phyloP scores from a whole-genome alignment of 1,284 basidiomycete genomes.

The Taiwanofungus camphoratus region DNA sequence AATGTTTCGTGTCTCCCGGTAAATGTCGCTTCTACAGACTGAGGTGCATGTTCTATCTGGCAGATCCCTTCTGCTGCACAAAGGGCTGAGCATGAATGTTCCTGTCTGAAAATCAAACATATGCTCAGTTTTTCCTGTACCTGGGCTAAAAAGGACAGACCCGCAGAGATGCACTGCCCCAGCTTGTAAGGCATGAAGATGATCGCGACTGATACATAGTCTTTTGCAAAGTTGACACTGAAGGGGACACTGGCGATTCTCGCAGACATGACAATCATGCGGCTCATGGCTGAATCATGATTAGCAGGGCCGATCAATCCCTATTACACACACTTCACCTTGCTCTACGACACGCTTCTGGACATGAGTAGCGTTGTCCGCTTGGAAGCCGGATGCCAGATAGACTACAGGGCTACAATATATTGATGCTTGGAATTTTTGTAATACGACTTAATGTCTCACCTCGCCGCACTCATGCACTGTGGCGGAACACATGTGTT shows the following conservation, averaged over 20 bases:
- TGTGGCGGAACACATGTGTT: conserved; percentile 47
- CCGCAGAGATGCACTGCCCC: conserved; percentile 51
- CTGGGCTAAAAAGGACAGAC: conserved; percentile 27
- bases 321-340: conserved; percentile 29
- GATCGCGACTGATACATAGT: conserved; percentile 41
- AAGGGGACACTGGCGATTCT: conserved; percentile 46
- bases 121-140: background rate
- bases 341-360: conserved; percentile 36
- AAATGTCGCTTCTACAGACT: conserved; percentile 54
- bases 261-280: conserved; percentile 44
- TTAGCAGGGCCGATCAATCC: background rate
- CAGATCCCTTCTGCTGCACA: conserved; percentile 47
- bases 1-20: conserved; percentile 40
- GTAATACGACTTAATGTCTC: conserved; percentile 7
- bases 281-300: conserved; percentile 33
- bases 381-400: conserved; percentile 27
- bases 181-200: conserved; percentile 44
- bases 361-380: conserved; percentile 35
- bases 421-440: background rate
- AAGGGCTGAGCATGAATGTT: conserved; percentile 38
- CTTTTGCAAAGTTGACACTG: conserved; percentile 48
- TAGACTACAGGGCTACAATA: conserved; percentile 41
- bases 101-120: conserved; percentile 30
- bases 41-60: conserved; percentile 50
- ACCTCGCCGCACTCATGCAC: conserved; percentile 54